phyloP scores from a whole-genome alignment of 768 basidiomycete genomes.

The Suillus subluteus region DNA sequence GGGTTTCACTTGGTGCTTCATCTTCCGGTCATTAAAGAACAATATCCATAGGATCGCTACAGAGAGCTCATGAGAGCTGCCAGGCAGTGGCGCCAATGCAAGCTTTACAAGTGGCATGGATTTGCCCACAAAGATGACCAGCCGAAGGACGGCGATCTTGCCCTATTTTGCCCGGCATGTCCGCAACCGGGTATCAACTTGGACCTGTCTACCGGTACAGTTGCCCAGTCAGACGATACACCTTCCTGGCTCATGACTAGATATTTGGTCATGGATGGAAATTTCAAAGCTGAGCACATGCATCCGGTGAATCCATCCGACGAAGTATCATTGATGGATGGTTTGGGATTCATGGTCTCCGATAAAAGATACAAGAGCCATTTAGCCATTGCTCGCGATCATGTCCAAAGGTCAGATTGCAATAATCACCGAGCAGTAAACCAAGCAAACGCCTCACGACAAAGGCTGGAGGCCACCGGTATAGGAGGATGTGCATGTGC shows the following conservation, averaged over 20 bases:
- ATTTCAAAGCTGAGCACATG: background rate
- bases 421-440: constrained; percentile 25
- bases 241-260: background rate
- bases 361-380: background rate
- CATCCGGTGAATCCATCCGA: background rate
- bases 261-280: constrained; percentile 1
- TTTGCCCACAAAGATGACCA: constrained; percentile 1
- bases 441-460: constrained; percentile 14
- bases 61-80: constrained; percentile 19
- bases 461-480: constrained; percentile 29
- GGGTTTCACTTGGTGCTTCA: background rate
- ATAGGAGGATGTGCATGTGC: constrained; percentile 36
- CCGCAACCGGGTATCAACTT: background rate
- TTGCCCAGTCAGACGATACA: background rate
- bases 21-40: background rate
- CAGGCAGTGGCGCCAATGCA: constrained; percentile 20
- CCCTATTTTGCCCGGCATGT: constrained; percentile 5
- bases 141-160: background rate
- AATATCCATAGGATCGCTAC: constrained; percentile 18
- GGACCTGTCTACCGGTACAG: background rate
- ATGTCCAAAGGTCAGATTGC: constrained; percentile 18
- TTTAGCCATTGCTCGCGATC: background rate
- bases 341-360: background rate
- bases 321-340: background rate
- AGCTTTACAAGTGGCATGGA: constrained; percentile 23